phyloP scores from a whole-genome alignment of 192 early-diverging fungal genomes.

The Jimgerdemannia flammicorona region DNA sequence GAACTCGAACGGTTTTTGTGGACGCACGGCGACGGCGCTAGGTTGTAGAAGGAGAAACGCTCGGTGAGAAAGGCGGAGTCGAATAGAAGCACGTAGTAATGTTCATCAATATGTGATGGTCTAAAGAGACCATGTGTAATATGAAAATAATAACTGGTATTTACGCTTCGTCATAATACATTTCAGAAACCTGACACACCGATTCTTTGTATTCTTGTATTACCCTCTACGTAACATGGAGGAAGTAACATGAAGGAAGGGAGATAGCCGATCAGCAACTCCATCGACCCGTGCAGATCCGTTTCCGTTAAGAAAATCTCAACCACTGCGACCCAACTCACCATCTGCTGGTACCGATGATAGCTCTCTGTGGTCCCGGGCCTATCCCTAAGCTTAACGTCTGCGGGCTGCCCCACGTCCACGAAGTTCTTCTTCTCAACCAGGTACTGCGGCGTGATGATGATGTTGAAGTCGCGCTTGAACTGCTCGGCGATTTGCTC shows the following conservation, averaged over 20 bases:
- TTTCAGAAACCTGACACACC: conserved; percentile 81
- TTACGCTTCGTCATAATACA: conserved; percentile 66
- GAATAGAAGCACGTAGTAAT: too few species aligned
- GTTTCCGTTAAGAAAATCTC: not conserved
- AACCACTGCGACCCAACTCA: conserved; percentile 18
- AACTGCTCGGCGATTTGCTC: conserved; percentile 66
- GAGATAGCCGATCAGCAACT: conserved; percentile 9
- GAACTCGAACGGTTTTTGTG: conserved; percentile 90
- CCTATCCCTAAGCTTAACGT: conserved; percentile 44
- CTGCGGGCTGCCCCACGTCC: conserved; percentile 64
- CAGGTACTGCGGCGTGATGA: conserved; percentile 80
- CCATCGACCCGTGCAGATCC: not conserved
- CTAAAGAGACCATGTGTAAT: too few species aligned
- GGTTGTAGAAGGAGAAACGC: not conserved
- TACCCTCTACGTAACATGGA: conserved; percentile 46
- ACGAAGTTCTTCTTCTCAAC: conserved; percentile 73
- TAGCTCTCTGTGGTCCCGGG: conserved; percentile 62
- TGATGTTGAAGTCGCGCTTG: conserved; percentile 51
- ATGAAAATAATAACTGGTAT: not conserved
- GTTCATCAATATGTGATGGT: too few species aligned
- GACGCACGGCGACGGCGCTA: conserved; percentile 53
- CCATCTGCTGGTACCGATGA: conserved; percentile 70
- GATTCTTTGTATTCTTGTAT: conserved; percentile 95
- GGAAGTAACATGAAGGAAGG: not conserved
- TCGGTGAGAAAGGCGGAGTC: not conserved